phyloP scores from a whole-genome alignment of 1,284 basidiomycete genomes.

The Ceratobasidium sp. region DNA sequence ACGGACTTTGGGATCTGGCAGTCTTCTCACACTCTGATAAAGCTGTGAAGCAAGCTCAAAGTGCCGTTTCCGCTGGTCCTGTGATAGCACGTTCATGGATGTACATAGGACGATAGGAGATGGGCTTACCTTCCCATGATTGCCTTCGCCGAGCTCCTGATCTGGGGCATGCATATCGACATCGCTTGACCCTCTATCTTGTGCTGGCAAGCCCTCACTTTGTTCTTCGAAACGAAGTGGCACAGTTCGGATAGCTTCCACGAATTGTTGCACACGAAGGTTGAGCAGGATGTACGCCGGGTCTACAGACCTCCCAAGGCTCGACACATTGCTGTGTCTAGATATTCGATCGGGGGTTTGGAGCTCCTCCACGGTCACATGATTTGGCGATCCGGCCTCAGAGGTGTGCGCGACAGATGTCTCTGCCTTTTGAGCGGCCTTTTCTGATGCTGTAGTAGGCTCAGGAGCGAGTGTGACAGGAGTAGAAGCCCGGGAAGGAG shows the following conservation, averaged over 20 bases:
- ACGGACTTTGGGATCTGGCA: slow-evolving; percentile 65
- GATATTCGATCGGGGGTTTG: not conserved
- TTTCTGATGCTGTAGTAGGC: not conserved
- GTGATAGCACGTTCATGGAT: no score
- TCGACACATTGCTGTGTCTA: not conserved
- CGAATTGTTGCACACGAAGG: slow-evolving; percentile 83
- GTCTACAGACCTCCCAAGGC: slow-evolving; percentile 61
- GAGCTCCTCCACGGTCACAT: not conserved
- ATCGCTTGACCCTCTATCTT: not conserved
- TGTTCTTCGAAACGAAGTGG: slow-evolving; percentile 58
- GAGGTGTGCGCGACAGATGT: not conserved
- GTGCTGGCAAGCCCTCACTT: not conserved
- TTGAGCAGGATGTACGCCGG: slow-evolving; percentile 81
- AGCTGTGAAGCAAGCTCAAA: slow-evolving; percentile 61
- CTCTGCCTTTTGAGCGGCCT: slow-evolving; percentile 15
- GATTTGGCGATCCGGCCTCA: slow-evolving; percentile 14
- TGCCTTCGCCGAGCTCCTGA: slow-evolving; percentile 42
- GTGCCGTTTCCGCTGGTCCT: slow-evolving; percentile 48
- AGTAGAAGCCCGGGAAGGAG: slow-evolving; percentile 17
- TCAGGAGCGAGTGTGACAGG: slow-evolving; percentile 16
- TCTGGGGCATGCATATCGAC: slow-evolving; percentile 53
- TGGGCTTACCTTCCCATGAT: no score
- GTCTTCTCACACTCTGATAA: slow-evolving; percentile 63
- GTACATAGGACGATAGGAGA: no score
- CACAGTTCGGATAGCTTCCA: slow-evolving; percentile 79